phyloP scores from a whole-genome alignment of 805 yeast genomes.

The Barnettozyma sp. region DNA sequence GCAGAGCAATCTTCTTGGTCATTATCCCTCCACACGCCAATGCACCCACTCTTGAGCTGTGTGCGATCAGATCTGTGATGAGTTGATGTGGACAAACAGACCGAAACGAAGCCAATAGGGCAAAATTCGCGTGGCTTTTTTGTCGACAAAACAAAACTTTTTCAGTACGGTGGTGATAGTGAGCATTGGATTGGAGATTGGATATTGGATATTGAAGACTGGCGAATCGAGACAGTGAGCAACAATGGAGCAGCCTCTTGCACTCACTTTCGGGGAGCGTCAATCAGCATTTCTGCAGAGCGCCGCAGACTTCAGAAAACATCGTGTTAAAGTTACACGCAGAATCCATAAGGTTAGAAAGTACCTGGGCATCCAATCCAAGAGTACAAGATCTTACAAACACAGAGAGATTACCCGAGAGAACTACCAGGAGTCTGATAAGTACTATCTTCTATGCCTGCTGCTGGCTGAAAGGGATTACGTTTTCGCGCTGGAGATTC shows the following conservation, averaged over 20 bases:
- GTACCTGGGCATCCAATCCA: conserved; percentile 52
- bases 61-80: not conserved
- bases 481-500: conserved; percentile 60
- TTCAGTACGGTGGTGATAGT: no score
- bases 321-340: conserved; percentile 56
- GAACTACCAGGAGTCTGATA: conserved; percentile 43
- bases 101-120: no score
- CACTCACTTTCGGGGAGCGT: conserved; percentile 43
- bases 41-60: no score
- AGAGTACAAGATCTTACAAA: conserved; percentile 58
- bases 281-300: conserved; percentile 56
- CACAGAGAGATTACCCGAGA: conserved; percentile 41
- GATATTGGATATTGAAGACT: no score
- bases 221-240: no score
- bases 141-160: not conserved
- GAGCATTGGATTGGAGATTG: no score
- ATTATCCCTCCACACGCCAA: no score
- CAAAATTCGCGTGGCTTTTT: conserved; percentile 2
- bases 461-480: conserved; percentile 73
- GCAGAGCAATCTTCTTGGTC: conserved; percentile 9
- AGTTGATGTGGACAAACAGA: no score
- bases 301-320: conserved; percentile 61
- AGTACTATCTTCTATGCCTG: conserved; percentile 53
- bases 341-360: conserved; percentile 59
- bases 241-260: no score